Base-by-base conservation (phyloP, 1,139 yeast genomes). In the Blastobotrys serpentis region DNA sequence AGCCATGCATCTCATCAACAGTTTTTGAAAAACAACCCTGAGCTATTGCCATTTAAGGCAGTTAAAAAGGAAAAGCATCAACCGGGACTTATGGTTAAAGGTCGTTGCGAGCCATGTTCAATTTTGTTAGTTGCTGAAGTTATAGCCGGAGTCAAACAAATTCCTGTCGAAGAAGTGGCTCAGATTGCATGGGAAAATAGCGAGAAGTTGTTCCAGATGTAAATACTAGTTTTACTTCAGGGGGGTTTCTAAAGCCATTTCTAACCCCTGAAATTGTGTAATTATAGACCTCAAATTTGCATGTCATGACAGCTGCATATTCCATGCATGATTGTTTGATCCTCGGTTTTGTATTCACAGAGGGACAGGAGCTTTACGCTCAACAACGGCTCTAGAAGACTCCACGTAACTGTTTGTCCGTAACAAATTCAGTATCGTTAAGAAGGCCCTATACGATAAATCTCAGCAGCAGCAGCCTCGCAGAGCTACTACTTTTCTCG, bases 31-130 rank as follows among this genome's bases (percentile, higher is more conserved):
- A 49, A 53, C 8, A 80, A 77, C 13, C 48, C 46, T 14, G 43
- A 50, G 32, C 65, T 75, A 42, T 63, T 84, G 25, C 88, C 89
- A 0, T 79, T 80, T 52, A 82, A 84, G 0, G 63, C 77, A 4
- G 74, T 81, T 42, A 86, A 86, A 62, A 81, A 82, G 53, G 92
- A 86, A 41, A 78, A 81, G 51, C 80, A 61, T 52, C 46, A 52
- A 22, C 52, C 52, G 2, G 75, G 73, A 14, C 55, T 86, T 3
- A 70, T 87, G 72, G 78, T 92, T 40, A 84, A 85, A 56, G 84
- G 94, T 1, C 75, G 98, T 59, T 89, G 94, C 65, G 98, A 92
- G 66, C 98, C 98, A 0, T 89, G 94, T 44, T 76, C 79, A 44
- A 81, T 92, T 49, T 88, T 88, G 1, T 78, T 81, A 44, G 92